Percentiles rank a stretch among this genome's conserved stretches.
Evolutionary conservation across 1,139 yeast genomes (phyloP).

Genomic region (Yamadazyma jaroonii): DNA sequence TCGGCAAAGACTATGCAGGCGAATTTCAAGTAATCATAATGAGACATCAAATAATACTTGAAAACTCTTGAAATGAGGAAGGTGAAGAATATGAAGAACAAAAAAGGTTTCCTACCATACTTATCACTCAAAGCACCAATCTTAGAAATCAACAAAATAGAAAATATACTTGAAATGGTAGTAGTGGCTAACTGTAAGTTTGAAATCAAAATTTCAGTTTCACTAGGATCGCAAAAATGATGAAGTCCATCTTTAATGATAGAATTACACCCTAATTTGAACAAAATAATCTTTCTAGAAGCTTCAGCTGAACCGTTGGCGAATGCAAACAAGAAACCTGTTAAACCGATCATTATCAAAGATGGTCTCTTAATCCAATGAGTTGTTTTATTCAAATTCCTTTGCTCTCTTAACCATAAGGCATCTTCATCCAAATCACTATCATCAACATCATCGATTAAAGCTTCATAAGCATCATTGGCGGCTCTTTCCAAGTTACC

Average conservation of each 20-base stretch:
- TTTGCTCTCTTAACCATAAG: conserved; percentile 37
- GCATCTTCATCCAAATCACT: conserved; percentile 37
- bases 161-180: conserved; percentile 21
- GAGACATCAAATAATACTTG: conserved; percentile 25
- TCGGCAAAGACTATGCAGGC: conserved; percentile 30
- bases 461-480: conserved; percentile 29
- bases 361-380: conserved; percentile 38
- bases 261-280: conserved; percentile 35
- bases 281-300: conserved; percentile 22
- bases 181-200: conserved; percentile 25
- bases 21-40: conserved; percentile 29
- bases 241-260: conserved; percentile 13
- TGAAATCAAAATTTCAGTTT: conserved; percentile 32
- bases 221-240: conserved; percentile 28
- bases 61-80: conserved; percentile 23
- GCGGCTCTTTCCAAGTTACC: conserved; percentile 24
- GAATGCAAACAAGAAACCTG: conserved; percentile 24
- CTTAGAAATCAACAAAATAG: conserved; percentile 39
- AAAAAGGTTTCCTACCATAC: conserved; percentile 54
- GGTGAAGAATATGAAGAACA: conserved; percentile 32
- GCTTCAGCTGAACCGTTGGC: conserved; percentile 27
- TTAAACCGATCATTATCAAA: conserved; percentile 26
- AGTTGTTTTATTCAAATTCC: conserved; percentile 25
- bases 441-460: conserved; percentile 24
- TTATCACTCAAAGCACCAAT: conserved; percentile 61